These are phyloP conservation scores for Fusarium sacchari DNA, from an alignment of 2,329 filamentous ascomycete species.

Conservation along the genomic window DNA sequence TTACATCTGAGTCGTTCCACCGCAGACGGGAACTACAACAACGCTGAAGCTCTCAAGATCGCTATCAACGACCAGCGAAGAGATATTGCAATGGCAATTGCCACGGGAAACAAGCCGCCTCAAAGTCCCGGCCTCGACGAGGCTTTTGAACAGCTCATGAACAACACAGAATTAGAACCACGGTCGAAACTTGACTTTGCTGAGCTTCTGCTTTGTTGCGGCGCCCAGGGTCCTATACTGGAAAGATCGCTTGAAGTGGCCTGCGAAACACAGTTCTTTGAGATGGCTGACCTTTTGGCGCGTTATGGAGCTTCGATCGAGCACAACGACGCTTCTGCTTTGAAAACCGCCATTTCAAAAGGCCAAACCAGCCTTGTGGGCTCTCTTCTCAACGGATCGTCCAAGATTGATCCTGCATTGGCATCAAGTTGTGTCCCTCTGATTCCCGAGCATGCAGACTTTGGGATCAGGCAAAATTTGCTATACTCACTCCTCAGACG, in stretches of 20 bases:
- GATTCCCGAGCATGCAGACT: constrained; percentile 58
- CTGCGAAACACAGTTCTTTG: constrained; percentile 60
- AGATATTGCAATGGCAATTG: constrained; percentile 65
- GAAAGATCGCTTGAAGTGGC: constrained; percentile 60
- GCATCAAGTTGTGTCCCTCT: constrained; percentile 62
- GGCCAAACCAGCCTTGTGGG: constrained; percentile 59
- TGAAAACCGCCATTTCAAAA: constrained; percentile 59
- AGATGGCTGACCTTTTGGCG: constrained; percentile 65
- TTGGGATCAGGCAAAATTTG: constrained; percentile 57
- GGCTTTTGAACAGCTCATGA: constrained; percentile 60
- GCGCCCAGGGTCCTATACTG: constrained; percentile 62
- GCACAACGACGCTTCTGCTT: constrained; percentile 59
- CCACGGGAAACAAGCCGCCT: constrained; percentile 64
- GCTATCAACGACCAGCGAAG: constrained; percentile 60
- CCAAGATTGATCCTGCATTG: constrained; percentile 54
- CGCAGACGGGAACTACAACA: constrained; percentile 63
- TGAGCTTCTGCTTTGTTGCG: constrained; percentile 67
- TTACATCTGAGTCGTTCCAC: constrained; percentile 61
- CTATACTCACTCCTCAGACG: constrained; percentile 59
- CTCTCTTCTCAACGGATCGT: constrained; percentile 58
- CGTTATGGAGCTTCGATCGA: constrained; percentile 65
- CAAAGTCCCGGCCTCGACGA: constrained; percentile 58
- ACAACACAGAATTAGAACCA: constrained; percentile 57
- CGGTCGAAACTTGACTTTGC: constrained; percentile 62
- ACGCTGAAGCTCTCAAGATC: constrained; percentile 61